phyloP scores from a whole-genome alignment of 2,329 filamentous ascomycete genomes.

The Aspergillus brasiliensis region DNA sequence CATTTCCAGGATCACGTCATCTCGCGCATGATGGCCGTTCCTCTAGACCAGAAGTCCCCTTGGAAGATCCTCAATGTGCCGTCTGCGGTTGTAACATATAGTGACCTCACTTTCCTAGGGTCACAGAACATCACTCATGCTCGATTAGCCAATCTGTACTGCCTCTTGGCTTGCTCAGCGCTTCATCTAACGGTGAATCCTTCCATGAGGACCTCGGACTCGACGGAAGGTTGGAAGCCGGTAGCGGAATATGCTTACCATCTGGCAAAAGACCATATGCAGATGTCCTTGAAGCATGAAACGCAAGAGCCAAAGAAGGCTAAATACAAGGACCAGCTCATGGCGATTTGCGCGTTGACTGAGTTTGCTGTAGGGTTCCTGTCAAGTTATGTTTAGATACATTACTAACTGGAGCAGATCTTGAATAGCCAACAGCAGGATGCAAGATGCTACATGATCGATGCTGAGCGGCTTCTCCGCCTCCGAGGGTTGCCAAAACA shows the following conservation, averaged over 20 bases:
- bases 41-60: conserved; percentile 34
- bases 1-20: conserved; percentile 38
- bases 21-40: conserved; percentile 34
- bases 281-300: conserved; percentile 34
- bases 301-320: conserved; percentile 32
- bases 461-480: conserved; percentile 42
- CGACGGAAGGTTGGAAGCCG: conserved; percentile 27
- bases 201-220: conserved; percentile 10
- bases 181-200: conserved; percentile 26
- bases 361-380: conserved; percentile 33
- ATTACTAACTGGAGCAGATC: conserved; percentile 21
- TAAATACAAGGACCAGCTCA: conserved; percentile 45
- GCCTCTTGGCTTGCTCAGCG: conserved; percentile 33
- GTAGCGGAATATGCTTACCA: conserved; percentile 28
- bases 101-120: conserved; percentile 33
- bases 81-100: conserved; percentile 33
- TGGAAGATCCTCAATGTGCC: conserved; percentile 38
- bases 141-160: conserved; percentile 34
- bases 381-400: too few species aligned
- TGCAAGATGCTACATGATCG: conserved; percentile 40
- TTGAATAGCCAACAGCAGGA: conserved; percentile 34
- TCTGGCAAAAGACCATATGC: conserved; percentile 35
- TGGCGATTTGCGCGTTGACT: conserved; percentile 38
- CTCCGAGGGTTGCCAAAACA: conserved; percentile 39
- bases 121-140: conserved; percentile 33